Base-by-base conservation (phyloP, 441 rosid genomes). In the Arabidopsis hybrid region DNA sequence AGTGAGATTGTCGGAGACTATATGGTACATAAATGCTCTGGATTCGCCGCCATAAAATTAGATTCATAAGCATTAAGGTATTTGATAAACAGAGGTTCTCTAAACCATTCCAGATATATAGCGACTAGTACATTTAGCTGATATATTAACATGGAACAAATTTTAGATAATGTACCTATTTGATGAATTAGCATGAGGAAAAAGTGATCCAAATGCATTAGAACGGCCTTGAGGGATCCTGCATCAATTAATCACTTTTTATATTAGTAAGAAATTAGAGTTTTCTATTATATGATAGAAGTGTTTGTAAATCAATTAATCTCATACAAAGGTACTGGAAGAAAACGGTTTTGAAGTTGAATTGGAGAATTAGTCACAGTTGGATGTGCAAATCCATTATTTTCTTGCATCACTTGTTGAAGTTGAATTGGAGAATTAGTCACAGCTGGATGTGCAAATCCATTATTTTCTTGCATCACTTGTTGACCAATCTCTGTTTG, bases 241-340 rank as follows among this genome's bases (percentile, higher is more conserved):
- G 46, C 34, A 35, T 34, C 34, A 36, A 16, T 64, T 49, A 32
- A 46, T 46, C 18, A 58, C 10, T 35, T 16, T 60, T 45, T 5
- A 8, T 45, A 35, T 40, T 21, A 61, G 16, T 45, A 42, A 47
- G 11, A 14, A 16, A 47, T 3, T 47, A 47, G 26, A 14, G 21
- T 7, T 7, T 7, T 7, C 0, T 7, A 7, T 47, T 47, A 14
- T 47, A 14, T 47, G 8, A 6, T 45, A 45, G 14, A 2, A 7
- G 7, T 47, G 3, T 16, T 7, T 47, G 52, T 47, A 47, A 47
- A 61, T 29, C 47, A 64, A 9, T 47, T 47, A 17, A 17, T 3
- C 49, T 47, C 69, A 50, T 65, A 65, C 58, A 49, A 6, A 34
- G 46, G 69, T 17, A 8, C 6, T 10, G 35, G 69, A 65, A 17